Conservation (phyloP, 2,329 filamentous ascomycete genomes). For the Knufia petricola region DNA sequence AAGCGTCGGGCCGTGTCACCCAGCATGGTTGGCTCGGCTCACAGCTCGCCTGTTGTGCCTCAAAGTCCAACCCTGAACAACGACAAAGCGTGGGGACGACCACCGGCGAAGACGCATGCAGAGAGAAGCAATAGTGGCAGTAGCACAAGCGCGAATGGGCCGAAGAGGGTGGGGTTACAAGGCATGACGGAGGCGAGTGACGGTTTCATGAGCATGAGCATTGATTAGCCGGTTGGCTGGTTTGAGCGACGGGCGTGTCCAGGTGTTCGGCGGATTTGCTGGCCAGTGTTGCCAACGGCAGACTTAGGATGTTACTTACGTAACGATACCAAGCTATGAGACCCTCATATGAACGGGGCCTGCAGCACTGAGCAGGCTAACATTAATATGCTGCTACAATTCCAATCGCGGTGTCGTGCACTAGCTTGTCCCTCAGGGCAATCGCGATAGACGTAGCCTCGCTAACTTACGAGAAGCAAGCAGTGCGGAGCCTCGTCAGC, state of each 20-base stretch:
- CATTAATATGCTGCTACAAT: too few species aligned
- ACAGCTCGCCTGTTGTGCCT: conserved; percentile 73
- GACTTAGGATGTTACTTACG: too few species aligned
- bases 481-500: neutral
- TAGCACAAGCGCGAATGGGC: conserved; percentile 35
- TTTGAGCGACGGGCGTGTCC: neutral
- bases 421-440: too few species aligned
- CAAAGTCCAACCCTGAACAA: conserved; percentile 70
- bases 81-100: conserved; percentile 57
- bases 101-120: conserved; percentile 50
- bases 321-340: too few species aligned
- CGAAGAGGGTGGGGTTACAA: conserved; percentile 63
- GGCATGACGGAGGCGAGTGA: conserved; percentile 96
- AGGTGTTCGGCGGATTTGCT: neutral
- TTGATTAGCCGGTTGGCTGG: conserved; percentile 52
- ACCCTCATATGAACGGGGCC: too few species aligned
- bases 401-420: too few species aligned
- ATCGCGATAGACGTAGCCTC: neutral
- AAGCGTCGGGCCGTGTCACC: conserved; percentile 88
- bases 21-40: conserved; percentile 64
- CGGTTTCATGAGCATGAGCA: conserved; percentile 93
- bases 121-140: conserved; percentile 38
- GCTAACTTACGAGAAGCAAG: neutral
- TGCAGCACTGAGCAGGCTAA: too few species aligned
- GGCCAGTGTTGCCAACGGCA: too few species aligned